Base-by-base conservation (phyloP, 352 stramenopile species). In the Pythium vanterpoolii region DNA sequence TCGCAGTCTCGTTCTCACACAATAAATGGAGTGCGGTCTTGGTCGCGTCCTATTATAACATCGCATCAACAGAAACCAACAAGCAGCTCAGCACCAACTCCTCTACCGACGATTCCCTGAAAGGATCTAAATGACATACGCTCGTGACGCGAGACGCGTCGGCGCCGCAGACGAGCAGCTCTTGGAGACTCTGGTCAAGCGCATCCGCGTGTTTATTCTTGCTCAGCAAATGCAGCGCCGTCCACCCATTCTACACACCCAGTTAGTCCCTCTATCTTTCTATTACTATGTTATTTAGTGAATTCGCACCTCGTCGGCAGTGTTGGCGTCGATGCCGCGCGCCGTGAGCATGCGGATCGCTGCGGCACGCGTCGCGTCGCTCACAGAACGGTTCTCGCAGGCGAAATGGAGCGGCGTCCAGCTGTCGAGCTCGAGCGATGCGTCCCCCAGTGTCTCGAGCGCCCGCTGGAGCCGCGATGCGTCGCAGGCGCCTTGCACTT, bases 351-450 rank as follows among this genome's bases (percentile, higher is more conserved):
- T 40, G 5, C 65, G 56, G 46, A 95, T 62, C 16, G 64, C 72
- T 30, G 65, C 52, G 23, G 72, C 75, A 18, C 81, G 77, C 9
- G 47, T 50, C 27, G 47, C 48, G 43, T 84, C 68, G 18, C 65
- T 62, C 45, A 86, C 66, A 5, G 60, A 60, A 34, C 76, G 76
- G 50, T 92, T 93, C 36, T 91, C 81, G 33, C 81, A 83, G 23
- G 77, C 50, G 39, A 81, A 95, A 43, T 93, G 85, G 54, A 95
- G 72, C 50, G 81, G 81, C 26, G 81, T 85, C 85, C 85, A 95
- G 34, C 81, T 81, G 49, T 95, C 85, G 34, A 88, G 61, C 62
- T 73, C 7, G 2, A 67, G 47, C 10, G 46, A 57, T 10, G 28
- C 27, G 11, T 71, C 68, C 19, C 13, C 39, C 0, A 61, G 1